Conservation (phyloP, 2,329 filamentous ascomycete species). For the Myriangium duriaei region DNA sequence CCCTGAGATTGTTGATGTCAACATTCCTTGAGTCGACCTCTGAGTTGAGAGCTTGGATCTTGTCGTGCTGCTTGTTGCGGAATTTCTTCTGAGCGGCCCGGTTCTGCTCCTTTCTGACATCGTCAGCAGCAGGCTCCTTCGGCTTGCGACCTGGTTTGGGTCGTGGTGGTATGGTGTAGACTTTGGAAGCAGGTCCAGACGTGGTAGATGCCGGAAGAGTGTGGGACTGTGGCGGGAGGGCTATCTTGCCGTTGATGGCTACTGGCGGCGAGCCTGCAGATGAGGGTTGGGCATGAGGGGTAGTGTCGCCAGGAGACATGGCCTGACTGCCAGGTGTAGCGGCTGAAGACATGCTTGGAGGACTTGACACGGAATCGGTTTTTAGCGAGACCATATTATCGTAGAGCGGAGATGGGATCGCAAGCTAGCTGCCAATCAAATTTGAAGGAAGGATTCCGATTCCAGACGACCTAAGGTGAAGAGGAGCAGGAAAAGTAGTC, state of each 20-base stretch:
- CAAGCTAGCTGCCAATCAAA: too few relatives aligned
- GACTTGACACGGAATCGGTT: too few relatives aligned
- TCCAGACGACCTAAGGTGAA: too few relatives aligned
- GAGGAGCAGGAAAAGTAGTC: too few relatives aligned
- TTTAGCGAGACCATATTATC: too few relatives aligned
- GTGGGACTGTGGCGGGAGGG: neutral
- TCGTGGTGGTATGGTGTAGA: slow-evolving; percentile 27
- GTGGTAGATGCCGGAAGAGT: slow-evolving; percentile 1
- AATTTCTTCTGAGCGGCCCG: slow-evolving; percentile 84
- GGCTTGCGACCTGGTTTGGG: slow-evolving; percentile 75
- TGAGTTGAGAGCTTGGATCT: slow-evolving; percentile 54
- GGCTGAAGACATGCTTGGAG: neutral
- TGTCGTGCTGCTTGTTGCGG: slow-evolving; percentile 71
- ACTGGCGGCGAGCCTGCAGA: neutral
- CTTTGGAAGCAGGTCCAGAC: slow-evolving; percentile 8
- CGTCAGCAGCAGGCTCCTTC: slow-evolving; percentile 63
- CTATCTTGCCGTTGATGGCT: neutral
- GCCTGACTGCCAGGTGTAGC: neutral
- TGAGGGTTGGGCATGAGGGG: neutral
- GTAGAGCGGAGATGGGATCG: too few relatives aligned
- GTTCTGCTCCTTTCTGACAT: slow-evolving; percentile 89
- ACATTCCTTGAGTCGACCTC: slow-evolving; percentile 32
- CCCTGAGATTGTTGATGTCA: slow-evolving; percentile 22
- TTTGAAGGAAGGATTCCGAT: too few relatives aligned
- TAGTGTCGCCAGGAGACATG: neutral